These are phyloP conservation scores for Epichloe bromicola DNA, from an alignment of 2,329 filamentous ascomycete species.

Conservation along the genomic window DNA sequence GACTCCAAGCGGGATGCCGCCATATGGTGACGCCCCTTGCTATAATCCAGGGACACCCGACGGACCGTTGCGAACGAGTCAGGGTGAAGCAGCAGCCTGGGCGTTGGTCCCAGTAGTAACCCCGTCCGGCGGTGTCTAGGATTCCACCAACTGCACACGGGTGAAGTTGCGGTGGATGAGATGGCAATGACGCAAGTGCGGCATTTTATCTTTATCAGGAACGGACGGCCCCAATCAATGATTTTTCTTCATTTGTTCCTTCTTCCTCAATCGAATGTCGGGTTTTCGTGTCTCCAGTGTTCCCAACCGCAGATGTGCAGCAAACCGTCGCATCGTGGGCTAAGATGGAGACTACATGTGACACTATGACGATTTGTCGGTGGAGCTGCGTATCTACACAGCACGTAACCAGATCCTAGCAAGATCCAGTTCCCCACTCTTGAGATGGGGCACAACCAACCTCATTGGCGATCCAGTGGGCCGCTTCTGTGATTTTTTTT, in stretches of 20 bases:
- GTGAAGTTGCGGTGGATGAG: conserved; percentile 13
- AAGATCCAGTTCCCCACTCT: conserved; percentile 8
- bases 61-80: conserved; percentile 1
- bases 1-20: not conserved
- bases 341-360: conserved; percentile 1
- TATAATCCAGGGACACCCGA: not conserved
- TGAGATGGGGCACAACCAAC: not conserved
- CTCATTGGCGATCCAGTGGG: not conserved
- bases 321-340: conserved; percentile 3
- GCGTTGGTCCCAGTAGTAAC: not conserved
- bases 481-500: not conserved
- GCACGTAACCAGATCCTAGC: conserved; percentile 3
- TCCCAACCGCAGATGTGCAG: not conserved
- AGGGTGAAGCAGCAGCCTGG: not conserved
- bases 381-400: conserved; percentile 3
- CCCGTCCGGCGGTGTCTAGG: conserved; percentile 3
- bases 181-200: conserved; percentile 16
- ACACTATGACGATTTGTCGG: conserved; percentile 6
- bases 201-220: conserved; percentile 18
- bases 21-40: not conserved
- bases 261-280: not conserved
- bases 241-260: conserved; percentile 5
- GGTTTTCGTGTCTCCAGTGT: conserved; percentile 15
- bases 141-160: conserved; percentile 6
- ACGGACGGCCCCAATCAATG: conserved; percentile 11